These are phyloP conservation scores for Cocos nucifera DNA, from an alignment of 176 grass and related monocot genomes.

Conservation along the genomic window DNA sequence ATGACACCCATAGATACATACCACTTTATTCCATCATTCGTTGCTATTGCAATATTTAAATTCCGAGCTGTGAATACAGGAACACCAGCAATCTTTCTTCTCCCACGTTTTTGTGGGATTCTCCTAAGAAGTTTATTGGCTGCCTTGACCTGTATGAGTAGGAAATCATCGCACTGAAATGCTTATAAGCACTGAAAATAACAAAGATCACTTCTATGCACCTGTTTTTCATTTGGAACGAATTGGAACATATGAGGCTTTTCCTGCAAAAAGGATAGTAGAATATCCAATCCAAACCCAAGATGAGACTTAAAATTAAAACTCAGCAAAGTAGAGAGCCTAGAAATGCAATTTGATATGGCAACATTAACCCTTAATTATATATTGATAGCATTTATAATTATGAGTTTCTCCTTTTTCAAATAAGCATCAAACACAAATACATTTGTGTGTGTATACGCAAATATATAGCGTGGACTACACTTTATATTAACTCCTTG, in stretches of 20 bases:
- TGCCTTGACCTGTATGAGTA: constrained; percentile 56
- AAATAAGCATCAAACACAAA: too few species aligned
- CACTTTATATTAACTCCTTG: too few species aligned
- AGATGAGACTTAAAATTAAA: too few species aligned
- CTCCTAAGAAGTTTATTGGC: constrained; percentile 75
- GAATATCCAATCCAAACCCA: too few species aligned
- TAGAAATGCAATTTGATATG: too few species aligned
- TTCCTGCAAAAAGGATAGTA: constrained; percentile 48
- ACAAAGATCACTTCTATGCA: constrained; percentile 22
- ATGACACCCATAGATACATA: constrained; percentile 14
- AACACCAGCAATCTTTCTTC: constrained; percentile 68
- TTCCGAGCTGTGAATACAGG: constrained; percentile 89
- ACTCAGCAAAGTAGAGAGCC: too few species aligned
- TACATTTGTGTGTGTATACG: too few species aligned
- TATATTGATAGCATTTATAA: too few species aligned
- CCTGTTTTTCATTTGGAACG: constrained; percentile 88
- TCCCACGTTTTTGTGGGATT: constrained; percentile 49
- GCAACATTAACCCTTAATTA: too few species aligned
- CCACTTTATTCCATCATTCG: constrained; percentile 95
- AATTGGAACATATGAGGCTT: constrained; percentile 96
- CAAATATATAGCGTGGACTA: too few species aligned
- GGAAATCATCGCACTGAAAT: constrained; percentile 2
- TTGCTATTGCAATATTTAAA: constrained; percentile 91
- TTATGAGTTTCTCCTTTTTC: too few species aligned
- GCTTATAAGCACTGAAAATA: constrained; percentile 3